Evolutionary conservation across 306 rosid species (phyloP).

Genomic region (Acacia crassicarpa): DNA sequence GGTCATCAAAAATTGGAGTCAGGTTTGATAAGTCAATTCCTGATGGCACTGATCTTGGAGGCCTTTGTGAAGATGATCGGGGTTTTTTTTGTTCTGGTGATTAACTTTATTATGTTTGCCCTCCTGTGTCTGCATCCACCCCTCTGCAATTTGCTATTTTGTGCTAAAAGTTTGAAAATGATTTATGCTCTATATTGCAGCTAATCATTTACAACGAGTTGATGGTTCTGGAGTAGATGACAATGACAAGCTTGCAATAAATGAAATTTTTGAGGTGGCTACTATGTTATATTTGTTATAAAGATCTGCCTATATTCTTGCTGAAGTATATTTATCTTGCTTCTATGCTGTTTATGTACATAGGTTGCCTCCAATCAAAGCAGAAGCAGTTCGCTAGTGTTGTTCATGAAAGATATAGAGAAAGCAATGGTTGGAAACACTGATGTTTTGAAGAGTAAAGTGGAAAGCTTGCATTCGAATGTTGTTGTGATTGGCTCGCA

Average conservation of each 20-base stretch:
- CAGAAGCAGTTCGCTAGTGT: slow-evolving; percentile 59
- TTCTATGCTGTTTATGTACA: slow-evolving; percentile 7
- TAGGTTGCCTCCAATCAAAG: slow-evolving; percentile 76
- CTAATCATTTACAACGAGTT: slow-evolving; percentile 63
- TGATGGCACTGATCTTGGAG: slow-evolving; percentile 97
- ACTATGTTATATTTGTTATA: slow-evolving; percentile 16
- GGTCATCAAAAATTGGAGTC: slow-evolving; percentile 90
- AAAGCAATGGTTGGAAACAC: slow-evolving; percentile 70
- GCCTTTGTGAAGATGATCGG: slow-evolving; percentile 81
- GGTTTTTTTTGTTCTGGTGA: slow-evolving; percentile 95
- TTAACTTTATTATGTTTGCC: slow-evolving; percentile 27
- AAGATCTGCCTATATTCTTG: slow-evolving; percentile 14
- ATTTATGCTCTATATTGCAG: slow-evolving; percentile 43
- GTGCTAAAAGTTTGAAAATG: slow-evolving; percentile 6
- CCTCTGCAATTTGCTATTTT: slow-evolving; percentile 13
- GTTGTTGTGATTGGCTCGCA: slow-evolving; percentile 90
- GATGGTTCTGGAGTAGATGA: slow-evolving; percentile 87
- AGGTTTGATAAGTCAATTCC: slow-evolving; percentile 91
- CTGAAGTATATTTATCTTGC: slow-evolving; percentile 31
- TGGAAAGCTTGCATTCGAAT: slow-evolving; percentile 71
- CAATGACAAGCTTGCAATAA: slow-evolving; percentile 69
- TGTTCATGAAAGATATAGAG: slow-evolving; percentile 88
- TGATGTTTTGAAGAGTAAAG: slow-evolving; percentile 68
- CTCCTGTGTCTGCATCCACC: slow-evolving; percentile 15
- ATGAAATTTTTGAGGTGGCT: slow-evolving; percentile 84